A percentile compares a stretch with the other conserved stretches of the same genome.
phyloP scores from a whole-genome alignment of 2,329 filamentous ascomycete genomes.

The Fusarium sp. region DNA sequence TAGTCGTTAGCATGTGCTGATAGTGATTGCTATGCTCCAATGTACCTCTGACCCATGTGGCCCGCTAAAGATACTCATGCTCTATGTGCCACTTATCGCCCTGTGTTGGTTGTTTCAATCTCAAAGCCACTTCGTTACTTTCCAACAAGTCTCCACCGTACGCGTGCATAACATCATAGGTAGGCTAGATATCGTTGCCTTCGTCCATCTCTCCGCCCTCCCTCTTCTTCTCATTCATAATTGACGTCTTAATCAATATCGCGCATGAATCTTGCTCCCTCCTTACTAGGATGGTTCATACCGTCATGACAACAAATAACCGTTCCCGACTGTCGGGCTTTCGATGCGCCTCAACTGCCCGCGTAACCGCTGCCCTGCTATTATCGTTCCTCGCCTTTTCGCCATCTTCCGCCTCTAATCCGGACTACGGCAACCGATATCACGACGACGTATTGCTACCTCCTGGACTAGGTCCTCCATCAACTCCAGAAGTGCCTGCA shows the following conservation, averaged over 20 bases:
- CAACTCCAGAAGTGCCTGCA: constrained; percentile 59
- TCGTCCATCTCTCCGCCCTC: constrained; percentile 21
- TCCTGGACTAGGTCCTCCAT: constrained; percentile 57
- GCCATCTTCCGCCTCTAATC: constrained; percentile 57
- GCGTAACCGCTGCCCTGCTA: constrained; percentile 74
- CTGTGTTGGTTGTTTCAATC: background rate
- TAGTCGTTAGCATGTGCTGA: background rate
- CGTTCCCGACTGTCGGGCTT: constrained; percentile 34
- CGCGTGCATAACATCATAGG: constrained; percentile 52
- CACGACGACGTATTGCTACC: constrained; percentile 62
- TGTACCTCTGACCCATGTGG: background rate
- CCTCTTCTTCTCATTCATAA: constrained; percentile 27
- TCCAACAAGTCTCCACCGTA: constrained; percentile 39
- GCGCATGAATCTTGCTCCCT: constrained; percentile 16
- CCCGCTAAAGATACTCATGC: background rate
- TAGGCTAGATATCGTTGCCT: constrained; percentile 45
- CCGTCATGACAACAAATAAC: constrained; percentile 43
- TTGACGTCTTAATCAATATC: constrained; percentile 6
- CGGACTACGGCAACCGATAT: constrained; percentile 52
- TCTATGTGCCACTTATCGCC: background rate
- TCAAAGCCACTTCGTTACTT: constrained; percentile 16
- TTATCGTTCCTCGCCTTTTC: constrained; percentile 77
- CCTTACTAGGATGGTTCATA: constrained; percentile 23
- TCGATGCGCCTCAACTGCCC: constrained; percentile 70
- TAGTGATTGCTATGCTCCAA: background rate